Base-by-base conservation (phyloP, 2,329 filamentous ascomycete species). In the Phoma sp. region DNA sequence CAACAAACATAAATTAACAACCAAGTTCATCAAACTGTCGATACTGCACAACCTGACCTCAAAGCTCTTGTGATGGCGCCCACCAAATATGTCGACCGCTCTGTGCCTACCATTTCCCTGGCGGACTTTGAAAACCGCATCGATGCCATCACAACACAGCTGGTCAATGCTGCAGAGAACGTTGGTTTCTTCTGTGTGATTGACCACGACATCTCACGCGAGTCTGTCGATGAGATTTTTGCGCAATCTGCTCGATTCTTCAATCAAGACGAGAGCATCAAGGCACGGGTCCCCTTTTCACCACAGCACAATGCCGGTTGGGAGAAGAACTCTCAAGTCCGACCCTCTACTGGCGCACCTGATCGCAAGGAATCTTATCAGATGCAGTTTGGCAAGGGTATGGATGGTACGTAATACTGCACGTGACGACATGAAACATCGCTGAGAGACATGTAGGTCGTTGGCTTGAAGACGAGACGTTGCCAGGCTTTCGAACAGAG, bases 281-380 rank as follows among this genome's bases (percentile, higher is more conserved):
- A 87, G 64, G 76, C 78, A 13, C 77, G 73, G 5, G 81, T 85
- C 1, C 81, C 84, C 0, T 86, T 81, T 75, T 82, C 76, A 38
- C 73, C 73, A 5, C 76, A 65, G 41, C 51, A 79, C 54, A 87
- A 87, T 59, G 80, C 82, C 1, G 85, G 85, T 7, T 87, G 84
- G 83, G 84, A 87, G 73, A 83, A 83, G 67, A 80, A 78, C 57
- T 76, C 79, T 7, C 84, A 87, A 62, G 73, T 87, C 38, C 79
- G 84, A 10, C 84, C 84, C 0, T 85, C 82, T 3, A 87, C 85
- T 0, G 84, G 85, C 9, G 74, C 76, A 1, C 77, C 81, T 1
- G 85, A 88, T 68, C 79, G 77, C 44, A 87, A 87, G 62, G 85
- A 87, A 68, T 84, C 80, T 9, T 85, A 86, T 64, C 84, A 87